phyloP scores from a whole-genome alignment of 345 rosid species.

The Cochlearia excelsa region DNA sequence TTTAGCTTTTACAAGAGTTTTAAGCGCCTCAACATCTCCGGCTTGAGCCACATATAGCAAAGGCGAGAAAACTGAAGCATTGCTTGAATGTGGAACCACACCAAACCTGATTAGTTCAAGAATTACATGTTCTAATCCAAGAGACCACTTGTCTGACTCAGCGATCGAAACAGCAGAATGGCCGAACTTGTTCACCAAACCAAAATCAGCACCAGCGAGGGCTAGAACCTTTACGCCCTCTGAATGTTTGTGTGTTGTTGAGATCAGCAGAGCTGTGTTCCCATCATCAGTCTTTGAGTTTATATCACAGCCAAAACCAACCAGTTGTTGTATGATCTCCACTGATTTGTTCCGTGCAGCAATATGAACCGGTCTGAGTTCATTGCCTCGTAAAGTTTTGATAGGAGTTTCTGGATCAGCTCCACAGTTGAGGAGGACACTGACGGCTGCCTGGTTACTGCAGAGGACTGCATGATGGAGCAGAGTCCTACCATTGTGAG shows the following conservation, averaged over 20 bases:
- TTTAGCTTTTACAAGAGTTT: conserved; percentile 43
- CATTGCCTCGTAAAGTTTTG: conserved; percentile 43
- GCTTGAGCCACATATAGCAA: conserved; percentile 58
- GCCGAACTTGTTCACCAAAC: conserved; percentile 49
- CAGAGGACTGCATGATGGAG: conserved; percentile 95
- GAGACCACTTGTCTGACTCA: conserved; percentile 56
- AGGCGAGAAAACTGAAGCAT: conserved; percentile 52
- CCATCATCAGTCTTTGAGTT: conserved; percentile 72
- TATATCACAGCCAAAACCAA: conserved; percentile 59
- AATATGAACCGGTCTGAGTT: conserved; percentile 73
- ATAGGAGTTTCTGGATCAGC: conserved; percentile 60
- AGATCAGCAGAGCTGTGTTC: conserved; percentile 73
- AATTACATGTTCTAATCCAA: conserved; percentile 59
- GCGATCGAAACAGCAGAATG: conserved; percentile 57
- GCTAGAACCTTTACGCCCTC: conserved; percentile 61
- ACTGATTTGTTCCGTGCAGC: conserved; percentile 69
- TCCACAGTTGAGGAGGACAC: conserved; percentile 60
- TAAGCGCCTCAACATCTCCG: conserved; percentile 69
- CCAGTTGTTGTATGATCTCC: conserved; percentile 50
- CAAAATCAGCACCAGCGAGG: conserved; percentile 83
- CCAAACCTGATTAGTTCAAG: conserved; percentile 54
- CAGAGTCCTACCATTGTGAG: conserved; percentile 75
- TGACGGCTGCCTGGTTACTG: conserved; percentile 65
- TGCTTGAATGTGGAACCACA: conserved; percentile 61
- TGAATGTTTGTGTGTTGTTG: conserved; percentile 55